Percentiles rank a stretch among this genome's conserved stretches.
phyloP scores from a whole-genome alignment of 164 flowering plant species.

The Cinnamomum micranthum region DNA sequence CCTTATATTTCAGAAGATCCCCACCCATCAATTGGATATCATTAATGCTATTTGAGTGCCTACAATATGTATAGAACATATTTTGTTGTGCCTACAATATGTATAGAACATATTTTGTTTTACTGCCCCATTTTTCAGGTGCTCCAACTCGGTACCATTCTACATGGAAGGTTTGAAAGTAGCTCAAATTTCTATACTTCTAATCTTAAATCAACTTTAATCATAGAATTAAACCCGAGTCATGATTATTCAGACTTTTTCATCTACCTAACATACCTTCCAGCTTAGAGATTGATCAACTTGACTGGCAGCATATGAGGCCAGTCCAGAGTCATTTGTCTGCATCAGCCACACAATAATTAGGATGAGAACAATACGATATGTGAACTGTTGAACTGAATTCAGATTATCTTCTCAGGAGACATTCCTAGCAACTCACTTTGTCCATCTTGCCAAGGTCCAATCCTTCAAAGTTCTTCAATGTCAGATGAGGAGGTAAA shows the following conservation, averaged over 20 bases:
- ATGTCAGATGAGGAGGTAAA: constrained; percentile 61
- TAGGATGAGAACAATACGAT: not conserved
- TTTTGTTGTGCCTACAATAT: not conserved
- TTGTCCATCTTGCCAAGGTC: constrained; percentile 67
- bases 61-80: not conserved
- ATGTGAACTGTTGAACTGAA: not conserved
- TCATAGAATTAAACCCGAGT: not conserved
- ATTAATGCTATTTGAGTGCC: not conserved
- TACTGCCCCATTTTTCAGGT: not conserved
- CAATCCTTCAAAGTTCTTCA: constrained; percentile 43
- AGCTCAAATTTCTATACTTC: not conserved
- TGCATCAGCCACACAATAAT: constrained; percentile 19
- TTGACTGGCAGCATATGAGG: constrained; percentile 69
- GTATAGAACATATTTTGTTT: not conserved
- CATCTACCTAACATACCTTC: constrained; percentile 39
- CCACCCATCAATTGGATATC: not conserved
- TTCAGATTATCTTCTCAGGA: not conserved
- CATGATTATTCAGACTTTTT: not conserved
- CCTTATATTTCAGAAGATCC: too few relatives aligned
- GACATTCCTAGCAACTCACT: constrained; percentile 25
- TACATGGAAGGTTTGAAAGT: not conserved
- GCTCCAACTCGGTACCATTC: not conserved
- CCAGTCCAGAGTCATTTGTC: constrained; percentile 71
- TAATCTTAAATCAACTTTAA: too few relatives aligned
- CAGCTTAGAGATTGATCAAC: constrained; percentile 68